Conservation (phyloP, 352 stramenopile species). For the Pythium aristosporum region DNA sequence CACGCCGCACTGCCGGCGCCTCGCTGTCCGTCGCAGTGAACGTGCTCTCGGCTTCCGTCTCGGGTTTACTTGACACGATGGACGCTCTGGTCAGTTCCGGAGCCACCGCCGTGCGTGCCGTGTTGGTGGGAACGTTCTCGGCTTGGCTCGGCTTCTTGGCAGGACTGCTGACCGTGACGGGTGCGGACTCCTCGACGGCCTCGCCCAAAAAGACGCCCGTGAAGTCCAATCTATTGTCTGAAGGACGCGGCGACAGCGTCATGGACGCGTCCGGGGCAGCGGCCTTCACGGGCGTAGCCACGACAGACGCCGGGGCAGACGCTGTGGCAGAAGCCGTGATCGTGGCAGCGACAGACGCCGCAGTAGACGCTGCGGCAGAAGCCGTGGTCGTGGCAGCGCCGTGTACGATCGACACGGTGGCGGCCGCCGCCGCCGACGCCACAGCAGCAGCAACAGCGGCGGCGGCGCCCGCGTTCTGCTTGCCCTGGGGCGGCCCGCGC, state of each 20-base stretch:
- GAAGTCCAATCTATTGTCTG: constrained; percentile 45
- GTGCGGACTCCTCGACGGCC: constrained; percentile 19
- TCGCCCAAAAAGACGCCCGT: constrained; percentile 51
- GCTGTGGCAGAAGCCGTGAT: background rate
- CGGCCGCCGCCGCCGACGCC: too few relatives aligned
- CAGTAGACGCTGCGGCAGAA: background rate
- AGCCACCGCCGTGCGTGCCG: too few relatives aligned
- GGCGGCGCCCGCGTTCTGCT: too few relatives aligned
- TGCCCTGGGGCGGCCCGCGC: background rate
- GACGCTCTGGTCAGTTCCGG: too few relatives aligned
- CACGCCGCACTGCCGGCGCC: constrained; percentile 31
- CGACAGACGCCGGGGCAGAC: background rate
- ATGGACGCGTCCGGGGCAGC: constrained; percentile 25
- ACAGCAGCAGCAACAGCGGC: too few relatives aligned
- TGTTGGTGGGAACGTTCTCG: background rate
- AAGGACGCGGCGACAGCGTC: constrained; percentile 22
- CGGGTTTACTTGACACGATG: too few relatives aligned
- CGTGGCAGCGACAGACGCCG: too few relatives aligned
- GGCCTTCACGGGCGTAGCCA: background rate
- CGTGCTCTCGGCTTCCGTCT: too few relatives aligned
- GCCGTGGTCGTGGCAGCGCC: too few relatives aligned
- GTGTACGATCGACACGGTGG: too few relatives aligned
- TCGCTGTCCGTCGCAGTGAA: background rate
- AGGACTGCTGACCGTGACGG: background rate
- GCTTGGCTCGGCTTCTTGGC: background rate